Evolutionary conservation across 2,329 filamentous ascomycete genomes (phyloP).

Genomic region (Trichoderma asperellum): DNA sequence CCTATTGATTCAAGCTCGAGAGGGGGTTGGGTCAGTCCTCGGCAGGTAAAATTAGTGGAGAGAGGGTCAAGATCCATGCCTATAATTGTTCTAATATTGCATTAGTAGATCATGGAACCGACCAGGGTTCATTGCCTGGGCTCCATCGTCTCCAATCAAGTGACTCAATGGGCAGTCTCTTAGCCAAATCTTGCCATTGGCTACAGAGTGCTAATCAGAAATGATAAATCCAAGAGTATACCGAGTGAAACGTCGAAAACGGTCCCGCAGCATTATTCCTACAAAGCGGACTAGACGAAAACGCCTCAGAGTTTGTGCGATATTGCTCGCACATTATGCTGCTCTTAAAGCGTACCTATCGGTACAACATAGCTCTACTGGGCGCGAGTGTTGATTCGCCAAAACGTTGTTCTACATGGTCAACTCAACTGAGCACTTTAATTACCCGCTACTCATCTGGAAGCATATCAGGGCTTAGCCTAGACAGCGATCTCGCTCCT

Average conservation of each 20-base stretch:
- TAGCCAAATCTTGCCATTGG: background rate
- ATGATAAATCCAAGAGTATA: background rate
- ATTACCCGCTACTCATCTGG: background rate
- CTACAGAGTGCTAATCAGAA: background rate
- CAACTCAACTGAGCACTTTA: background rate
- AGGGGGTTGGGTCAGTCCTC: background rate
- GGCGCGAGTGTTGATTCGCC: background rate
- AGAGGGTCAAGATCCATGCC: slow-evolving; percentile 19
- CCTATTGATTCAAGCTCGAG: slow-evolving; percentile 9
- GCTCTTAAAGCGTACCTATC: background rate
- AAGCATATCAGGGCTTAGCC: background rate
- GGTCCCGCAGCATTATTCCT: background rate
- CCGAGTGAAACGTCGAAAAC: background rate
- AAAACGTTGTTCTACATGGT: background rate
- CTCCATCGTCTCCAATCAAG: background rate
- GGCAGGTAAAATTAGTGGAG: background rate
- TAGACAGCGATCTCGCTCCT: background rate
- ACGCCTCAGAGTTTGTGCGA: background rate
- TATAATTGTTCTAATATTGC: slow-evolving; percentile 23
- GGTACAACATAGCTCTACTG: background rate
- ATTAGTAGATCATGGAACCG: slow-evolving; percentile 14
- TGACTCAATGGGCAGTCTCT: background rate
- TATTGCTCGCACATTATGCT: background rate
- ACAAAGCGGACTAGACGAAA: background rate
- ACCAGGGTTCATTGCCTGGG: background rate